Conservation (phyloP, 2,329 filamentous ascomycete genomes). For the Fusarium sp. region DNA sequence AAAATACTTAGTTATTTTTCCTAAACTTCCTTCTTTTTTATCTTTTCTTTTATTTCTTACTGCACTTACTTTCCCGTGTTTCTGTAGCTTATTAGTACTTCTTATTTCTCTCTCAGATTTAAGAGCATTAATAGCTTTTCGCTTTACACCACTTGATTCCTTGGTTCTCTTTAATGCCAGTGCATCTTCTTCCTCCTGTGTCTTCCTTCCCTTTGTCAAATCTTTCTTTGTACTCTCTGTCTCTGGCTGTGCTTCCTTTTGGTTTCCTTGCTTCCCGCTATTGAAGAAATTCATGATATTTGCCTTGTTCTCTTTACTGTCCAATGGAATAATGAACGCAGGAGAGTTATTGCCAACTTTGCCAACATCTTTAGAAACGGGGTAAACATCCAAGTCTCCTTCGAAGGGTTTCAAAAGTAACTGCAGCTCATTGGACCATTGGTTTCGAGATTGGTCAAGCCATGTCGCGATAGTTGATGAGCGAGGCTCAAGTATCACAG, state of each 20-base stretch:
- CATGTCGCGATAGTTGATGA: constrained; percentile 77
- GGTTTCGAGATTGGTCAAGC: constrained; percentile 77
- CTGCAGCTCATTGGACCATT: constrained; percentile 85
- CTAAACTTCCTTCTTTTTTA: constrained; percentile 71
- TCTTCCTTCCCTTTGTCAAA: background rate
- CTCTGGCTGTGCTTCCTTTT: constrained; percentile 41
- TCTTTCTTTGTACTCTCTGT: background rate
- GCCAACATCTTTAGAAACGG: constrained; percentile 88
- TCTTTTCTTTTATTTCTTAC: constrained; percentile 54
- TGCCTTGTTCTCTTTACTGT: constrained; percentile 87
- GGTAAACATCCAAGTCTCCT: constrained; percentile 85
- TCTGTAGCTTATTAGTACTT: constrained; percentile 31
- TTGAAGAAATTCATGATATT: constrained; percentile 96
- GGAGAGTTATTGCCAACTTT: constrained; percentile 94
- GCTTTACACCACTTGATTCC: constrained; percentile 27
- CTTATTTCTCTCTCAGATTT: constrained; percentile 39
- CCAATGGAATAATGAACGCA: constrained; percentile 82
- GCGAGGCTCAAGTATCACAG: constrained; percentile 84
- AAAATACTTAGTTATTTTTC: constrained; percentile 89
- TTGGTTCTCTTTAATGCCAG: background rate
- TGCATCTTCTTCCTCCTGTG: background rate
- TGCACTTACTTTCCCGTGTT: constrained; percentile 51
- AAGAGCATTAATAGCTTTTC: constrained; percentile 38
- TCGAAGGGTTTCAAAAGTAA: constrained; percentile 80
- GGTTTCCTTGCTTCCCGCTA: constrained; percentile 57